A percentile compares a stretch with the other conserved stretches of the same genome.
Evolutionary conservation across 257 asterid genomes (phyloP).

Genomic region (Jasminum sambac): DNA sequence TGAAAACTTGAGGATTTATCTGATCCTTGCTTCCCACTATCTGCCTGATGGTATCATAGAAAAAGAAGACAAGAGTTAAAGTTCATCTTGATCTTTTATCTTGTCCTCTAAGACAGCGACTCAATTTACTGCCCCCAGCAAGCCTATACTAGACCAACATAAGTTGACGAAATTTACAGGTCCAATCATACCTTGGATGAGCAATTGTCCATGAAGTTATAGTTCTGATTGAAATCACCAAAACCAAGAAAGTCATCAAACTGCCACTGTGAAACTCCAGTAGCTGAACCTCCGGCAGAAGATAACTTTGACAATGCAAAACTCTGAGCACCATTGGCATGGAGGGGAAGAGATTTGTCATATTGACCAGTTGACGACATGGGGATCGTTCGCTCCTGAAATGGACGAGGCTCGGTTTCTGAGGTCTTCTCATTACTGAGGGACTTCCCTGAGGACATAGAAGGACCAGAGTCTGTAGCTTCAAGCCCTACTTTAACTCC

Average conservation of each 20-base stretch:
- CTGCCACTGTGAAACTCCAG: slow-evolving; percentile 72
- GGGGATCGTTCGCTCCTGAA: slow-evolving; percentile 30
- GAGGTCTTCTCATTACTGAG: slow-evolving; percentile 38
- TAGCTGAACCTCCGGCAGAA: slow-evolving; percentile 56
- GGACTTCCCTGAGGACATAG: slow-evolving; percentile 43
- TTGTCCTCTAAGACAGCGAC: not conserved
- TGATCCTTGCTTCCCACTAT: slow-evolving; percentile 65
- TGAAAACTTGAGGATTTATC: slow-evolving; percentile 50
- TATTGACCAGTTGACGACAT: slow-evolving; percentile 38
- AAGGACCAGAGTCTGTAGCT: slow-evolving; percentile 47
- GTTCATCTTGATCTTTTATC: not conserved
- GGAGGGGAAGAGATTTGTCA: slow-evolving; percentile 37
- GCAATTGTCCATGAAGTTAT: slow-evolving; percentile 49
- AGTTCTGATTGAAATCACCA: slow-evolving; percentile 50
- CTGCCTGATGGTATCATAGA: slow-evolving; percentile 45
- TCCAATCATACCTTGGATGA: slow-evolving; percentile 67
- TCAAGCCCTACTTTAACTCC: slow-evolving; percentile 92
- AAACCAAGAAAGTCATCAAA: slow-evolving; percentile 74
- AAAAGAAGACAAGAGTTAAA: not conserved
- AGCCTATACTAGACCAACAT: not conserved
- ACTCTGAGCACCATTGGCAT: slow-evolving; percentile 30
- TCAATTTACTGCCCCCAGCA: not conserved
- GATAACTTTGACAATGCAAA: slow-evolving; percentile 37
- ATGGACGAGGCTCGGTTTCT: slow-evolving; percentile 34
- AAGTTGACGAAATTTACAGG: slow-evolving; percentile 11